Conservation (phyloP, 108 stramenopile species). For the Pseudonitzschia delicatissima region DNA sequence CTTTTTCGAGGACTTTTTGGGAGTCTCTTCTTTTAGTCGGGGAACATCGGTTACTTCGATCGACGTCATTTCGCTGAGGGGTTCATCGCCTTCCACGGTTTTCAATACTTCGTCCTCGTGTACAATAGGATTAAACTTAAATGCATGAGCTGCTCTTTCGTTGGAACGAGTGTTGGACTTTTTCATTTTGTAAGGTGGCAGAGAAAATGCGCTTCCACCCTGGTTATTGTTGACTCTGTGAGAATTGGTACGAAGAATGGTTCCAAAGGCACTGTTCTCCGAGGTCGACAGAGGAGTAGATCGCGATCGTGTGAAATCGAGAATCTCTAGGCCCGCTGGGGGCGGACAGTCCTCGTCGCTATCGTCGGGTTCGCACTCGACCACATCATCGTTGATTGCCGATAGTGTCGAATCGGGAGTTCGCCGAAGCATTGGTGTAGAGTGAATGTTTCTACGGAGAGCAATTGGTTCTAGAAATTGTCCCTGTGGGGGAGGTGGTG, state of each 20-base stretch:
- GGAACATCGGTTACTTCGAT: conserved; percentile 33
- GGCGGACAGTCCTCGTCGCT: conserved; percentile 32
- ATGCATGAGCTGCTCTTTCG: not conserved
- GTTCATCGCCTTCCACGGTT: conserved; percentile 8
- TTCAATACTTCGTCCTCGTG: conserved; percentile 16
- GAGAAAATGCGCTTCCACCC: conserved; percentile 29
- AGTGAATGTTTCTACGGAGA: conserved; percentile 29
- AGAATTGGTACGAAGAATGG: conserved; percentile 21
- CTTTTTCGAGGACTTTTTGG: not conserved
- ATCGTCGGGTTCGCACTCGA: not conserved
- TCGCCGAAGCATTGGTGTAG: conserved; percentile 25
- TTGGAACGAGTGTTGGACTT: conserved; percentile 13
- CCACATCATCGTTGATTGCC: conserved; percentile 12
- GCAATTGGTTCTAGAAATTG: conserved; percentile 27
- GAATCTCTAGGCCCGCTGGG: conserved; percentile 25
- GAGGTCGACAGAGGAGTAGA: conserved; percentile 36
- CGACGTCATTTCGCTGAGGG: conserved; percentile 19
- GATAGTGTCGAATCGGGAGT: conserved; percentile 5
- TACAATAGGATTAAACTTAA: conserved; percentile 32
- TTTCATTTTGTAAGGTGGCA: conserved; percentile 15
- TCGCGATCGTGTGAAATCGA: conserved; percentile 26
- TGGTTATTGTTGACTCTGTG: conserved; percentile 10
- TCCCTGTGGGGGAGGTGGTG: not conserved
- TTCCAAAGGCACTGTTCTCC: conserved; percentile 35
- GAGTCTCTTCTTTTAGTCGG: conserved; percentile 1